Evolutionary conservation across 371 early-diverging fungal genomes (phyloP).

Genomic region (Nematocida major): DNA sequence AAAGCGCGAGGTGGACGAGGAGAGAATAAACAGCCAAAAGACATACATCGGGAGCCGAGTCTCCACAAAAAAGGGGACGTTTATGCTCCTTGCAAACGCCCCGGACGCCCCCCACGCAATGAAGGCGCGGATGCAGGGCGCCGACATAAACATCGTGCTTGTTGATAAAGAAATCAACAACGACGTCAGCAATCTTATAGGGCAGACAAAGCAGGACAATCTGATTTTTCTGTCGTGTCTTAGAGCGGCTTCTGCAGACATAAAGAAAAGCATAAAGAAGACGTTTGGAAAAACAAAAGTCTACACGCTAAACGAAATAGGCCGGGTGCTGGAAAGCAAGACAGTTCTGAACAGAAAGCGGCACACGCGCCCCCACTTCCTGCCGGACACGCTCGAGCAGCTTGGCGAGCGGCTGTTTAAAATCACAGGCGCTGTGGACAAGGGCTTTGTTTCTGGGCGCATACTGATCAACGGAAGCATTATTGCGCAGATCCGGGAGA

Average conservation of each 20-base stretch:
- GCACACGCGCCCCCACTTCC: slow-evolving; percentile 57
- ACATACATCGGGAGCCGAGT: slow-evolving; percentile 1
- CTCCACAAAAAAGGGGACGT: neutral
- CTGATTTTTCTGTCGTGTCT: slow-evolving; percentile 46
- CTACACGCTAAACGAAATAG: slow-evolving; percentile 30
- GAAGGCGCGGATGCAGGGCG: neutral
- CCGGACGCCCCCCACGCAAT: neutral
- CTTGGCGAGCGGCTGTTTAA: neutral
- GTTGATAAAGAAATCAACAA: slow-evolving; percentile 20
- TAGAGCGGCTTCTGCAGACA: neutral
- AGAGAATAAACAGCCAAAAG: neutral
- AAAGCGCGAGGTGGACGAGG: neutral
- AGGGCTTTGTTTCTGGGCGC: slow-evolving; percentile 54
- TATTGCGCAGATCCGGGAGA: neutral
- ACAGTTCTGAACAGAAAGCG: slow-evolving; percentile 46
- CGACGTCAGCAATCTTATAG: neutral
- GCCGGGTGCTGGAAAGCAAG: slow-evolving; percentile 36
- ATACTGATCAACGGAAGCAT: slow-evolving; percentile 59
- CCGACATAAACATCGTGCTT: slow-evolving; percentile 55
- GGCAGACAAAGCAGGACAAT: slow-evolving; percentile 45
- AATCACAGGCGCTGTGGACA: slow-evolving; percentile 58
- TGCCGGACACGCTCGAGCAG: slow-evolving; percentile 27
- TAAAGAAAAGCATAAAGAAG: slow-evolving; percentile 42
- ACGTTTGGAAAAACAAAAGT: slow-evolving; percentile 55
- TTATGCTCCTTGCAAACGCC: slow-evolving; percentile 15